Evolutionary conservation across 805 yeast species (phyloP), one percentile per base, ranked within the genome.

Genomic region (Lachancea meyersii): DNA sequence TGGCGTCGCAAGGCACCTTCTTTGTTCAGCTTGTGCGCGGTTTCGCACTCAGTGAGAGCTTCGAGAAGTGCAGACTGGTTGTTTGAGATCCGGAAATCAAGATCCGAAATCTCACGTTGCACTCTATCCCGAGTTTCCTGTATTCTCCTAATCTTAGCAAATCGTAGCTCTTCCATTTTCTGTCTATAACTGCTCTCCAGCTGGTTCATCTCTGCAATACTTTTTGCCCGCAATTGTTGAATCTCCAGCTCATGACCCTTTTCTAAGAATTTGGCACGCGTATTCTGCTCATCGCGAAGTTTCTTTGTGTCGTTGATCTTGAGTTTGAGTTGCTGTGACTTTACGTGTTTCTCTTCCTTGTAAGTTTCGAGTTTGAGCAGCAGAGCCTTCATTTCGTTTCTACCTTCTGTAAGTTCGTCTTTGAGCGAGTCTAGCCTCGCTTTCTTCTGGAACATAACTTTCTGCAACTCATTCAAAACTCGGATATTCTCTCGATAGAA

Each of bases 111-210:
- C 43, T 69, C 48, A 24, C 52, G 38, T 31, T 48, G 22, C 27
- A 66, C 36, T 19, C 45, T 39, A 4, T 48, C 52, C 43, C 67
- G 68, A 35, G 61, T 53, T 7, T 49, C 43, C 33, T 68, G 61
- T 22, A 60, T 55, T 31, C 60, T 53, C 16, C 52, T 52, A 4
- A 64, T 63, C 40, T 68, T 70, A 13, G 54, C 54, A 5, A 61
- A 51, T 26, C 72, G 63, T 5, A 71, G 46, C 1, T 52, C 43
- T 31, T 74, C 75, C 1, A 76, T 64, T 50, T 71, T 61, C 0
- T 46, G 27, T 16, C 57, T 51, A 43, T 65, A 69, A 3, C 52
- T 64, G 31, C 64, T 61, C 18, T 60, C 62, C 21, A 66, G 38
- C 16, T 63, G 57, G 28, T 63, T 65, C 16, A 65, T 50, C 20